Percentiles rank a stretch among this genome's conserved stretches.
phyloP scores from a whole-genome alignment of 2,329 filamentous ascomycete species.

The Xylariaceae sp. region DNA sequence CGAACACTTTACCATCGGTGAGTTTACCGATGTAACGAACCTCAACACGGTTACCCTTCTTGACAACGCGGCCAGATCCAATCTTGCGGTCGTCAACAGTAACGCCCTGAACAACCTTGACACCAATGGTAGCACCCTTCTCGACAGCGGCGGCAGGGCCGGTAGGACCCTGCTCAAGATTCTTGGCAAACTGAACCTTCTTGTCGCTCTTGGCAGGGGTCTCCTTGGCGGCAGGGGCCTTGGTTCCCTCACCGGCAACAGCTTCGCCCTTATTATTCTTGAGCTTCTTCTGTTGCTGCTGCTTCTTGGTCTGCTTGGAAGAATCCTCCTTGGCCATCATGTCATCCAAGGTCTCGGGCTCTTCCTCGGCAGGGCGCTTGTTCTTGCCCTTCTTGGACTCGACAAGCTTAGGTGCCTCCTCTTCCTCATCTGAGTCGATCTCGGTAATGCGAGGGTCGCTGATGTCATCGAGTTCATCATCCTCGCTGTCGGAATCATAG shows the following conservation, averaged over 20 bases:
- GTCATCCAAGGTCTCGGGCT: slow-evolving; percentile 67
- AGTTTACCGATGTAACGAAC: slow-evolving; percentile 99
- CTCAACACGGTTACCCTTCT: slow-evolving; percentile 83
- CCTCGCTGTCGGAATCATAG: slow-evolving; percentile 63
- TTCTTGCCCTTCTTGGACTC: slow-evolving; percentile 71
- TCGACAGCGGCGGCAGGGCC: slow-evolving; percentile 52
- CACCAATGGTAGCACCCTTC: slow-evolving; percentile 55
- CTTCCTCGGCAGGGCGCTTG: slow-evolving; percentile 81
- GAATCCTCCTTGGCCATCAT: slow-evolving; percentile 71
- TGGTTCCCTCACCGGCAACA: slow-evolving; percentile 56
- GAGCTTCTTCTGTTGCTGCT: slow-evolving; percentile 75
- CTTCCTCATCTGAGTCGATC: slow-evolving; percentile 71
- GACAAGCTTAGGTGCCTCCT: slow-evolving; percentile 61
- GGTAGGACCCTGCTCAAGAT: slow-evolving; percentile 94
- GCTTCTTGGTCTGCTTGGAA: slow-evolving; percentile 85
- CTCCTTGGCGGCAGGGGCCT: slow-evolving; percentile 49
- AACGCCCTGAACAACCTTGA: slow-evolving; percentile 81
- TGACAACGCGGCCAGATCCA: slow-evolving; percentile 76
- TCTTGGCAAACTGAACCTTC: slow-evolving; percentile 99
- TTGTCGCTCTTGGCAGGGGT: slow-evolving; percentile 58
- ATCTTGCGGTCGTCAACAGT: slow-evolving; percentile 94
- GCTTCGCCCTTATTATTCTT: slow-evolving; percentile 98
- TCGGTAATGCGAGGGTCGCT: slow-evolving; percentile 79
- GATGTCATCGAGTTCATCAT: slow-evolving; percentile 72
- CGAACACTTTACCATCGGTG: slow-evolving; percentile 89